These are phyloP conservation scores for Colletotrichum lupini DNA, from an alignment of 2,329 filamentous ascomycete genomes.

Conservation along the genomic window DNA sequence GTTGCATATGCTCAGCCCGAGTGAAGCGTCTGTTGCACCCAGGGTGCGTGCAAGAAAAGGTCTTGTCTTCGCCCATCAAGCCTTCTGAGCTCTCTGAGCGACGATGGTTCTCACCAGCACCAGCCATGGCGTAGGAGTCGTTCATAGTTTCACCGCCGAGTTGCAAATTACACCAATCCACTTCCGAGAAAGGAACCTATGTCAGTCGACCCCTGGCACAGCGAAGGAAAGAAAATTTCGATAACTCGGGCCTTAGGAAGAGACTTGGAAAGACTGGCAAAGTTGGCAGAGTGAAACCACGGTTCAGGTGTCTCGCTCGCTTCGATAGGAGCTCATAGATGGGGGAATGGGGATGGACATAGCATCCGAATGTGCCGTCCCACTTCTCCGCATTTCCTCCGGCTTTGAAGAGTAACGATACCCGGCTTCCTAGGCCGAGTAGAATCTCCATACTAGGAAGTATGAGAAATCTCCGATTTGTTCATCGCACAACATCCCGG, in stretches of 20 bases:
- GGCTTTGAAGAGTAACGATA: neutral
- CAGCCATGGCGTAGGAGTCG: neutral
- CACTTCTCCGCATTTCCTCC: constrained; percentile 23
- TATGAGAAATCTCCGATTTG: neutral
- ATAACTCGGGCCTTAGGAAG: neutral
- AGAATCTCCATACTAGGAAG: neutral
- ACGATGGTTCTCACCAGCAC: constrained; percentile 3
- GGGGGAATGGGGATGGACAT: constrained; percentile 30
- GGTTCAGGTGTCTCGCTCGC: neutral
- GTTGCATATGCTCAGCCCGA: constrained; percentile 67
- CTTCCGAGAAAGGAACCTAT: neutral
- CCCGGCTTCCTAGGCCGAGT: neutral
- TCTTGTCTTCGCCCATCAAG: constrained; percentile 19
- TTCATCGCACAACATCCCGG: neutral
- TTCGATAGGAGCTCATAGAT: constrained; percentile 8
- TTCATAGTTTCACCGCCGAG: neutral
- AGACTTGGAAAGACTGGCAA: neutral
- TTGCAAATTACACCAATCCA: neutral
- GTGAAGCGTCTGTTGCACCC: constrained; percentile 65
- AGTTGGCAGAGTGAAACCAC: neutral
- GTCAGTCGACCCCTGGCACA: neutral
- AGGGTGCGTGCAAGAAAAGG: constrained; percentile 51
- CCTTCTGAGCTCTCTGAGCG: constrained; percentile 25
- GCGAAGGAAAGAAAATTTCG: neutral
- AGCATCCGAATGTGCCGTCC: neutral